Evolutionary conservation across 2,329 filamentous ascomycete genomes (phyloP).

Genomic region (Fusarium dlaminii): DNA sequence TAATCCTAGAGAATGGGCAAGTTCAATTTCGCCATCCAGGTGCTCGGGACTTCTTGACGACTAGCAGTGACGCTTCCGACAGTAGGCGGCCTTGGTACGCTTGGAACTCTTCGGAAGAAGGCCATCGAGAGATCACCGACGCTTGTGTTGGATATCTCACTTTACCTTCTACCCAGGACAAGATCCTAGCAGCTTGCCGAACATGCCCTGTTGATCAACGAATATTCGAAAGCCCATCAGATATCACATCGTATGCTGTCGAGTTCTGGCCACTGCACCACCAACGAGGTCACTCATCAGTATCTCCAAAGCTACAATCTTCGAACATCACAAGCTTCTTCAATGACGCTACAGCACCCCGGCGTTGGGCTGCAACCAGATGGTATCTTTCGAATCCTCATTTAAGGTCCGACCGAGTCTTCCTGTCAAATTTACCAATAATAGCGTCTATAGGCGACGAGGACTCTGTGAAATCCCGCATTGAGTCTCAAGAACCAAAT

Average conservation of each 20-base stretch:
- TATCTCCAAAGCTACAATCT: rapidly evolving
- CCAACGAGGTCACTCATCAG: background rate
- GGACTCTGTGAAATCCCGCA: rapidly evolving
- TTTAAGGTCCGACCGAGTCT: background rate
- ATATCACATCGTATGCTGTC: background rate
- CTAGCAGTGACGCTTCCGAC: too few species aligned
- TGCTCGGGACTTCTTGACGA: background rate
- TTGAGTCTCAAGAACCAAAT: background rate
- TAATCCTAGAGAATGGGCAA: background rate
- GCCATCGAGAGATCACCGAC: background rate
- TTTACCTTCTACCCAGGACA: background rate
- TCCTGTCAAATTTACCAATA: background rate
- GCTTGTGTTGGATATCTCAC: background rate
- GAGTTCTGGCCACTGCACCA: background rate
- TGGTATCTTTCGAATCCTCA: background rate
- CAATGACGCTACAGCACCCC: background rate
- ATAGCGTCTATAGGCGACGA: background rate
- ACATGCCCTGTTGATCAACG: background rate
- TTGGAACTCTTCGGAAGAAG: background rate
- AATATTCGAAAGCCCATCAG: background rate
- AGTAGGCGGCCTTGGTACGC: background rate
- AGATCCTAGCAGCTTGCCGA: background rate
- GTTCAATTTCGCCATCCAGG: background rate
- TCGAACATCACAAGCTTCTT: background rate
- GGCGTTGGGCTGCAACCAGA: background rate